Conservation (phyloP, 768 basidiomycete species). For the Sutorius australiensis region DNA sequence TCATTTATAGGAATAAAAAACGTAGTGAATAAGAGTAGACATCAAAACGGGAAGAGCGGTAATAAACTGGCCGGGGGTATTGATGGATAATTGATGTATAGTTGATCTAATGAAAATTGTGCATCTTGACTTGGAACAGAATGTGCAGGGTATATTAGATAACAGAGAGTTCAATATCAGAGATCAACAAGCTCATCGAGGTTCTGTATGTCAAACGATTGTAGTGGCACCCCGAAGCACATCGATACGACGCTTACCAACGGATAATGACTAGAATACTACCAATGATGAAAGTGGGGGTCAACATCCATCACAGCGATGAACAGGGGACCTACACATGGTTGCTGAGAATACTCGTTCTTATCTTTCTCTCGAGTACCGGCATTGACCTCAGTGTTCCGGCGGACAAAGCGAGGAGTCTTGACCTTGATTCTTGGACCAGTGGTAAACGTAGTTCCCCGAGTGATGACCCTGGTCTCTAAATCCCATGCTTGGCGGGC, state of each 20-base stretch:
- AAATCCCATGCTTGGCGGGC: constrained; percentile 13
- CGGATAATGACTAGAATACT: constrained; percentile 26
- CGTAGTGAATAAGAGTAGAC: background rate
- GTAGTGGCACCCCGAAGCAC: background rate
- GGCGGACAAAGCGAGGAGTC: constrained; percentile 7
- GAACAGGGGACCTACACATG: constrained; percentile 9
- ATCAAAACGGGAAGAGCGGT: background rate
- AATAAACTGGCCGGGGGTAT: background rate
- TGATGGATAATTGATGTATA: background rate
- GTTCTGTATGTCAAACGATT: constrained; percentile 12
- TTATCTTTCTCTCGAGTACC: background rate
- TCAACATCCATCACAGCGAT: background rate
- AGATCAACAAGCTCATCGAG: constrained; percentile 23
- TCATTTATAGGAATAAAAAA: background rate
- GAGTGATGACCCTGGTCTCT: constrained; percentile 3
- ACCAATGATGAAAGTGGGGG: background rate
- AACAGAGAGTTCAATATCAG: background rate
- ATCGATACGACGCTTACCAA: constrained; percentile 13
- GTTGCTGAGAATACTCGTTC: constrained; percentile 15
- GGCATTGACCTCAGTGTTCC: constrained; percentile 11
- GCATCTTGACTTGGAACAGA: background rate
- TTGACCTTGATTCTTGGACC: background rate
- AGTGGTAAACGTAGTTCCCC: constrained; percentile 11
- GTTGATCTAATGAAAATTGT: background rate
- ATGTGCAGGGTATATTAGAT: background rate